Base-by-base conservation (phyloP, 768 basidiomycete species). In the Hypsizygus marmoreus region DNA sequence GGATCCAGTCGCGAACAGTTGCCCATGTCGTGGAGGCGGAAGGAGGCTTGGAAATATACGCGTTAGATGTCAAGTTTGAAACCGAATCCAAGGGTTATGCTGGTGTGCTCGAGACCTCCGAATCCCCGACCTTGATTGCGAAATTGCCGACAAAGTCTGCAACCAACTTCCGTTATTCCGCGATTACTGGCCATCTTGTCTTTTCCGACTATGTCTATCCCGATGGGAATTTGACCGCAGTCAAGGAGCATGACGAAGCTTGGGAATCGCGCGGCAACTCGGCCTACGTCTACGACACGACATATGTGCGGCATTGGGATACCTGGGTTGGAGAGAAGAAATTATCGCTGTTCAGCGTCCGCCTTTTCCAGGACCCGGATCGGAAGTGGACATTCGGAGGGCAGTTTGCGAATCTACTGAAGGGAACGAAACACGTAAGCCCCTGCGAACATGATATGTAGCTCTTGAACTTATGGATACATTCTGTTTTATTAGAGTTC, bases 121-220 rank as follows among this genome's bases (percentile, higher is more conserved):
- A 75, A 36, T 47, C 70, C n/a, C 61, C 80, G 2, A 61, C 65
- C 17, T 66, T 80, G 19, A 70, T 88, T 34, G 87, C 83, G 37
- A 77, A 73, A 28, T 78, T 91, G 61, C 88, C 88, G 7, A 81
- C 84, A 33, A 77, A 79, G 44, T 76, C 79, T 23, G 80, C 80
- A 1, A 66, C 77, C 34, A 89, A 90, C 69, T 92, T 91, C 71
- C 80, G 77, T 41, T 88, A 80, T 60, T 76, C 76, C 22, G 53
- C 70, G 20, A 59, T 67, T n/a, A 69, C 77, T 4, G 80, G 80
- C 12, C 56, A 76, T 35, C 77, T 99, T 28, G 82, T 91, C 5
- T 97, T 99, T 71, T 88, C 91, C 0, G 91, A 89, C 25, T 74
- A 81, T 43, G 91, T 95, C 4, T 86, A 89, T 60, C 66, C 79